Percentiles rank a stretch among this genome's conserved stretches.
These are phyloP conservation scores for Fraxinus quadrangulata DNA, from an alignment of 257 asterid genomes.

Conservation along the genomic window DNA sequence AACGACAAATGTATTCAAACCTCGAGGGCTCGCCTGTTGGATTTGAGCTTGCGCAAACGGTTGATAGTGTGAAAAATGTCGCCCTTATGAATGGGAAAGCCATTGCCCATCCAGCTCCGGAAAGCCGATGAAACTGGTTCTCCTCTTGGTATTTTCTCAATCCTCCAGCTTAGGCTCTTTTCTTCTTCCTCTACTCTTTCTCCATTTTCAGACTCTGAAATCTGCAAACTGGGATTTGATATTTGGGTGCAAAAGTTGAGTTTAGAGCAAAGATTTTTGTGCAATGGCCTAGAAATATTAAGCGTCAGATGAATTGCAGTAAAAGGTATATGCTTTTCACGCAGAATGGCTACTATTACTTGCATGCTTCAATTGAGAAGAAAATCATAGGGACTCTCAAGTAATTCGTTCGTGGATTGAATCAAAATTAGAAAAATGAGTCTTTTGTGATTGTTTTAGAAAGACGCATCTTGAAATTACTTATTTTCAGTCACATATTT, in stretches of 20 bases:
- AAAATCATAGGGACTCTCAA: neutral
- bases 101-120: slow-evolving; percentile 96
- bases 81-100: slow-evolving; percentile 75
- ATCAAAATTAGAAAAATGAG: neutral
- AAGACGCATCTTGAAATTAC: neutral
- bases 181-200: slow-evolving; percentile 28
- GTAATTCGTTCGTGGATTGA: neutral
- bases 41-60: slow-evolving; percentile 71
- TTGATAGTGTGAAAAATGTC: slow-evolving; percentile 70
- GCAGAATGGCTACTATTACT: slow-evolving; percentile 25
- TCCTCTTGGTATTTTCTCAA: slow-evolving; percentile 62
- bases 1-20: slow-evolving; percentile 32
- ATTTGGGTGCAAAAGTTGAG: slow-evolving; percentile 42
- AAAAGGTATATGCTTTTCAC: slow-evolving; percentile 34
- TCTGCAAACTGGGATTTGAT: slow-evolving; percentile 20
- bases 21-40: slow-evolving; percentile 76
- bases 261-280: slow-evolving; percentile 22
- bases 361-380: slow-evolving; percentile 43
- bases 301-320: slow-evolving; percentile 53
- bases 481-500: too few relatives aligned
- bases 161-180: slow-evolving; percentile 60
- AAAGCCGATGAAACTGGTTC: slow-evolving; percentile 68
- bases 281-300: slow-evolving; percentile 24
- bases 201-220: slow-evolving; percentile 36
- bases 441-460: too few relatives aligned